Evolutionary conservation across 1,284 basidiomycete genomes (phyloP).

Genomic region (Athelia sp.): DNA sequence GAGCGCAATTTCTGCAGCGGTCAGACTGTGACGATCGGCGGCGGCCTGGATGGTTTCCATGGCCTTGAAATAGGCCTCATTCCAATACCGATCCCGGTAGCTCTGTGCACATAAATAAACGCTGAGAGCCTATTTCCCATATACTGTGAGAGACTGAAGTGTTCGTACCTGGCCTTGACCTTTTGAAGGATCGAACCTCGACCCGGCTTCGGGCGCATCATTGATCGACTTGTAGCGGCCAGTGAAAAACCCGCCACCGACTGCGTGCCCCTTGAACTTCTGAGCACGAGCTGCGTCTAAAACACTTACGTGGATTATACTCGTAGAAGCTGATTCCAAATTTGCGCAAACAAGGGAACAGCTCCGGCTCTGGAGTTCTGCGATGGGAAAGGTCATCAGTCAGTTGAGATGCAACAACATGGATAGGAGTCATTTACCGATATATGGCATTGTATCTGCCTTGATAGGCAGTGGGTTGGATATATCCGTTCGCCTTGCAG

Average conservation of each 20-base stretch:
- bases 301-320: constrained; percentile 36
- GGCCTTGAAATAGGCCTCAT: constrained; percentile 35
- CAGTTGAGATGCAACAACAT: too few relatives aligned
- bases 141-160: too few relatives aligned
- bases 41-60: constrained; percentile 27
- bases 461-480: constrained; percentile 67
- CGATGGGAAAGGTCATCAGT: constrained; percentile 5
- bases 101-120: too few relatives aligned
- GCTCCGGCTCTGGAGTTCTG: constrained; percentile 44
- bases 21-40: constrained; percentile 27
- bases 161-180: constrained; percentile 25
- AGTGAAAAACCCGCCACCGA: constrained; percentile 35
- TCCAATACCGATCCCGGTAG: constrained; percentile 25
- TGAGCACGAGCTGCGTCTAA: background rate
- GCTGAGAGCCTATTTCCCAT: too few relatives aligned
- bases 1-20: constrained; percentile 36
- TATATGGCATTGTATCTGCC: constrained; percentile 57
- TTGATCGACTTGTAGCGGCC: constrained; percentile 25
- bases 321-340: constrained; percentile 59
- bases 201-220: constrained; percentile 28
- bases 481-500: constrained; percentile 47
- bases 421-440: constrained; percentile 18
- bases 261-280: constrained; percentile 8
- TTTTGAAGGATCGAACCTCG: constrained; percentile 31
- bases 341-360: constrained; percentile 61